Conservation (phyloP, 2,329 filamentous ascomycete species). For the Neospermospora avenae region DNA sequence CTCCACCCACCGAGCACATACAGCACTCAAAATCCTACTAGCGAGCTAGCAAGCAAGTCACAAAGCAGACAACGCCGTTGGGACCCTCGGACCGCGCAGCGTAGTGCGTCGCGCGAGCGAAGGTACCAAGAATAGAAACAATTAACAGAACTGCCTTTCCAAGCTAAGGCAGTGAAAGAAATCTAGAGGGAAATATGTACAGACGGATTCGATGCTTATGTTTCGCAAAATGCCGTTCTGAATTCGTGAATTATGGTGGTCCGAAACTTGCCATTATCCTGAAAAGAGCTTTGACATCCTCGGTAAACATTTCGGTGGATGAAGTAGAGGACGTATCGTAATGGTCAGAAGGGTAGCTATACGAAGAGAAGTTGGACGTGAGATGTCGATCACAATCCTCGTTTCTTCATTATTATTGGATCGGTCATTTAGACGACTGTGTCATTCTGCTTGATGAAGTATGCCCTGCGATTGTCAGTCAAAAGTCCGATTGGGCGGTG, state of each 20-base stretch:
- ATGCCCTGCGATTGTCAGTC: slow-evolving; percentile 45
- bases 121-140: neutral
- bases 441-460: slow-evolving; percentile 56
- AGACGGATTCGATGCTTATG: neutral
- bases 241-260: neutral
- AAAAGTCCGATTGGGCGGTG: neutral
- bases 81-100: neutral
- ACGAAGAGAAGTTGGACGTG: neutral
- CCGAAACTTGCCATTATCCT: slow-evolving; percentile 1
- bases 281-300: slow-evolving; percentile 2
- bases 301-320: neutral
- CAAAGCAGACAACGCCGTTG: slow-evolving; percentile 4
- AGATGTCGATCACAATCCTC: neutral
- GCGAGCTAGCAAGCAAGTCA: neutral
- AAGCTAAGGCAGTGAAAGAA: neutral
- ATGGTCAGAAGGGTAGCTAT: neutral
- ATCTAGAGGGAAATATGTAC: slow-evolving; percentile 8
- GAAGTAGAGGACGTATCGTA: neutral
- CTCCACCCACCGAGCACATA: neutral
- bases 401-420: neutral
- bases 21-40: neutral
- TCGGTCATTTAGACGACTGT: slow-evolving; percentile 25
- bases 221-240: neutral
- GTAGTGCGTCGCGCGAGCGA: neutral
- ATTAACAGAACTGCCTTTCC: slow-evolving; percentile 6